Evolutionary conservation across 2,329 filamentous ascomycete species (phyloP).

Genomic region (Whalleya microplaca): DNA sequence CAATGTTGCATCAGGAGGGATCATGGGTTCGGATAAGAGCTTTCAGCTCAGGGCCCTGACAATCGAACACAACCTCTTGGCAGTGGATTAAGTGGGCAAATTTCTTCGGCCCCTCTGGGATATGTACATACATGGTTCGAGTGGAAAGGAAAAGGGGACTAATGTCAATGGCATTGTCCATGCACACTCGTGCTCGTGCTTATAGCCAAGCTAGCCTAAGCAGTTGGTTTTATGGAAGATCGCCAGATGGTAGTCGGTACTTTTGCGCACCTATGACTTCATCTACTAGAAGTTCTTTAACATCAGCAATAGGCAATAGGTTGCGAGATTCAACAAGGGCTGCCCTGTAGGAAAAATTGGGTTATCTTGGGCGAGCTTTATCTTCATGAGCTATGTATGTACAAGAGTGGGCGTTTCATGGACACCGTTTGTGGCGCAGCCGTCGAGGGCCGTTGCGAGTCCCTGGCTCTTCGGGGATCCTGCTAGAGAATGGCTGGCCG

Average conservation of each 20-base stretch:
- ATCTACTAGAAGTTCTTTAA: conserved; percentile 11
- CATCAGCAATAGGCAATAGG: background rate
- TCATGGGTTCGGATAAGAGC: background rate
- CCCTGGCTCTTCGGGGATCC: background rate
- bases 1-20: background rate
- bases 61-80: background rate
- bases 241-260: conserved; percentile 15
- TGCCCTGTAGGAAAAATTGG: no score
- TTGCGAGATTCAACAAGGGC: background rate
- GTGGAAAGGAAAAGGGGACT: background rate
- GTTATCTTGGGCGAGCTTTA: background rate
- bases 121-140: background rate
- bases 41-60: background rate
- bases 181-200: no score
- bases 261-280: conserved; percentile 15
- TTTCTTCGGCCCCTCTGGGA: background rate
- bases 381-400: background rate
- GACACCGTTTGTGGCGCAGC: background rate
- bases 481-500: background rate
- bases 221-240: conserved; percentile 8
- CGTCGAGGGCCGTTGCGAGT: background rate
- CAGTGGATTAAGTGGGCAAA: background rate
- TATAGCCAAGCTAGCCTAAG: no score
- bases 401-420: background rate
- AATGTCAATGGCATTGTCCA: background rate